phyloP scores from a whole-genome alignment of 1,139 yeast species.

The Kluyveromyces sp. region DNA sequence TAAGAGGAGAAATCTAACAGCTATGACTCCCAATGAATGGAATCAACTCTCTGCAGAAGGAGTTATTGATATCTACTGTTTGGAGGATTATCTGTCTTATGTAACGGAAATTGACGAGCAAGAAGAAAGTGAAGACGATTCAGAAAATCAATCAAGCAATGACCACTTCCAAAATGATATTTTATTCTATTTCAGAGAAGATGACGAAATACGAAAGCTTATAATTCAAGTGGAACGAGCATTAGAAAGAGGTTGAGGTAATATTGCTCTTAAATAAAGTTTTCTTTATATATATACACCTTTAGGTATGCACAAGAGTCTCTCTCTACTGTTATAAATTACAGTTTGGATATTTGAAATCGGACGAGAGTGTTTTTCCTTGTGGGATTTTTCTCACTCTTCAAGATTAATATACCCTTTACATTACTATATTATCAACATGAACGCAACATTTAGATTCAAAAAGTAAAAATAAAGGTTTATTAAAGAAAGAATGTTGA shows the following conservation, averaged over 20 bases:
- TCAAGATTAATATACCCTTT: too few relatives aligned
- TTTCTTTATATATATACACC: not conserved
- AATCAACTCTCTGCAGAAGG: slow-evolving; percentile 11
- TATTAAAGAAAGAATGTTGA: too few relatives aligned
- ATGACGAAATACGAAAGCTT: slow-evolving; percentile 19
- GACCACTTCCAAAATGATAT: slow-evolving; percentile 17
- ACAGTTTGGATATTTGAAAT: too few relatives aligned
- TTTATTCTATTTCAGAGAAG: slow-evolving; percentile 18
- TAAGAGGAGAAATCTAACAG: slow-evolving; percentile 13
- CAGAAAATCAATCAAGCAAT: slow-evolving; percentile 6
- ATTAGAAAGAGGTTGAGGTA: slow-evolving; percentile 24
- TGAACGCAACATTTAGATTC: too few relatives aligned
- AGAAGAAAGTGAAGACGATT: slow-evolving; percentile 2
- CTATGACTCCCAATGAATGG: slow-evolving; percentile 14
- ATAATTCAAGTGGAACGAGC: slow-evolving; percentile 28
- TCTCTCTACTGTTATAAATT: too few relatives aligned
- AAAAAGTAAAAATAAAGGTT: too few relatives aligned
- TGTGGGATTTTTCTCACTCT: too few relatives aligned
- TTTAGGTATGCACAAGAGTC: too few relatives aligned
- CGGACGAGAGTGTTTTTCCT: too few relatives aligned
- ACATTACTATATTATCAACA: too few relatives aligned
- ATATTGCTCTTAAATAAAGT: not conserved
- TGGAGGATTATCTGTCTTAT: slow-evolving; percentile 15
- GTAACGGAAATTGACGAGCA: slow-evolving; percentile 4
- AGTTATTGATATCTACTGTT: slow-evolving; percentile 15